Evolutionary conservation across 2,329 filamentous ascomycete genomes (phyloP).

Genomic region (Ciborinia camelliae): DNA sequence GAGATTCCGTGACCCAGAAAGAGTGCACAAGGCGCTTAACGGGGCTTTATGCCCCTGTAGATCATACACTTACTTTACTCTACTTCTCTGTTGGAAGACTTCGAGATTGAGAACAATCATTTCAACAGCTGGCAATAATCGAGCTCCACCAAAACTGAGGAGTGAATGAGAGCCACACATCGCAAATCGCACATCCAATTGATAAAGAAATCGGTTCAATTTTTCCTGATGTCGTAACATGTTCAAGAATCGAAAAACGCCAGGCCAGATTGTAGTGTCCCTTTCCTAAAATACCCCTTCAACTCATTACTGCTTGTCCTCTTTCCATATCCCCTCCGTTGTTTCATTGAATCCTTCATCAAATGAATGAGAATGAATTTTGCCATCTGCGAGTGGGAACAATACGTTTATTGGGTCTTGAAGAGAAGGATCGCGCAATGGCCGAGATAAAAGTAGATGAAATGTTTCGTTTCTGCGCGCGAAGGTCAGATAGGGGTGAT

Average conservation of each 20-base stretch:
- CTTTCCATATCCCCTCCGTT: conserved; percentile 1
- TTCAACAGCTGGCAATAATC: neutral
- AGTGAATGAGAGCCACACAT: neutral
- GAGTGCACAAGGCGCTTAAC: neutral
- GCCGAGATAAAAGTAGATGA: conserved; percentile 99
- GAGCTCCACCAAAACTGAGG: neutral
- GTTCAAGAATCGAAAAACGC: conserved; percentile 14
- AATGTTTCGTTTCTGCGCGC: conserved; percentile 82
- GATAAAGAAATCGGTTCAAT: neutral
- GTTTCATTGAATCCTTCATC: neutral
- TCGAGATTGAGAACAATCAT: too few species aligned
- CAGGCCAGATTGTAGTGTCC: conserved; percentile 11
- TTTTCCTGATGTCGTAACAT: conserved; percentile 12
- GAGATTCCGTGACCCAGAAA: neutral
- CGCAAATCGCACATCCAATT: neutral
- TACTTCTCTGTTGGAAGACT: neutral
- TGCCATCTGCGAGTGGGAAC: neutral
- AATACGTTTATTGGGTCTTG: conserved; percentile 78
- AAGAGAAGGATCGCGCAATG: conserved; percentile 98
- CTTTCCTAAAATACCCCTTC: conserved; percentile 19
- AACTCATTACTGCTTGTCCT: conserved; percentile 1
- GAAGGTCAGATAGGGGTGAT: neutral
- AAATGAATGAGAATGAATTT: neutral
- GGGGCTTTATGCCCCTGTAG: neutral
- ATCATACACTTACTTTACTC: neutral